Conservation (phyloP, 2,329 filamentous ascomycete genomes). For the Stylonectria norvegica region DNA sequence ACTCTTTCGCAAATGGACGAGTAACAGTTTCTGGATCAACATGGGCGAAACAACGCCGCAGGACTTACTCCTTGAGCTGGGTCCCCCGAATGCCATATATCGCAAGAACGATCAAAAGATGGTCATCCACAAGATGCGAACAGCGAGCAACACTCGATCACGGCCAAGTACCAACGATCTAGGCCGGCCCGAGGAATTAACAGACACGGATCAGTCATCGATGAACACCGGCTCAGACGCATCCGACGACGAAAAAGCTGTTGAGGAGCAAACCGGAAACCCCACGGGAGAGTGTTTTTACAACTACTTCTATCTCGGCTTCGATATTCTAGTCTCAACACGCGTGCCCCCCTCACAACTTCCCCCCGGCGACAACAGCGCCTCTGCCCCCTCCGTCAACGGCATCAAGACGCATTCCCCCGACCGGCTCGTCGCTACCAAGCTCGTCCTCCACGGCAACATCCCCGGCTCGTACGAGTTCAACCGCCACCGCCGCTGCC, state of each 20-base stretch:
- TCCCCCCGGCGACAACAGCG: slow-evolving; percentile 42
- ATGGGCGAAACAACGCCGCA: slow-evolving; percentile 88
- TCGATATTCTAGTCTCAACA: slow-evolving; percentile 87
- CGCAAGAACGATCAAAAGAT: slow-evolving; percentile 85
- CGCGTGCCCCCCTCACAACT: slow-evolving; percentile 62
- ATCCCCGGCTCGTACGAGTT: slow-evolving; percentile 95
- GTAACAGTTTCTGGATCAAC: slow-evolving; percentile 63
- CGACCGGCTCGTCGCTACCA: slow-evolving; percentile 78
- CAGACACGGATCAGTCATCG: slow-evolving; percentile 74
- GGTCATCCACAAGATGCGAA: slow-evolving; percentile 71
- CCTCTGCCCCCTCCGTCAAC: slow-evolving; percentile 23
- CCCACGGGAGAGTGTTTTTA: slow-evolving; percentile 79
- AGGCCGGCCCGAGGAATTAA: slow-evolving; percentile 53
- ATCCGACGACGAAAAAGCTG: slow-evolving; percentile 53
- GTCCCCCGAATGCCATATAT: slow-evolving; percentile 91
- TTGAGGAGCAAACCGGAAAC: slow-evolving; percentile 54
- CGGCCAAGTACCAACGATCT: slow-evolving; percentile 44
- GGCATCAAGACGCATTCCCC: slow-evolving; percentile 42
- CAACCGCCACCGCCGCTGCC: slow-evolving; percentile 84
- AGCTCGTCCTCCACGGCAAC: slow-evolving; percentile 91
- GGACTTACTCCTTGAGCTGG: slow-evolving; percentile 84
- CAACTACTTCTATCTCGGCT: slow-evolving; percentile 95
- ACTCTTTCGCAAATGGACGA: slow-evolving; percentile 68
- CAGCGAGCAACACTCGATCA: slow-evolving; percentile 48
- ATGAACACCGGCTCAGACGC: slow-evolving; percentile 69